Evolutionary conservation across 352 stramenopile species (phyloP), one percentile per base, ranked within the genome.

Genomic region (Phytopythium vexans): DNA sequence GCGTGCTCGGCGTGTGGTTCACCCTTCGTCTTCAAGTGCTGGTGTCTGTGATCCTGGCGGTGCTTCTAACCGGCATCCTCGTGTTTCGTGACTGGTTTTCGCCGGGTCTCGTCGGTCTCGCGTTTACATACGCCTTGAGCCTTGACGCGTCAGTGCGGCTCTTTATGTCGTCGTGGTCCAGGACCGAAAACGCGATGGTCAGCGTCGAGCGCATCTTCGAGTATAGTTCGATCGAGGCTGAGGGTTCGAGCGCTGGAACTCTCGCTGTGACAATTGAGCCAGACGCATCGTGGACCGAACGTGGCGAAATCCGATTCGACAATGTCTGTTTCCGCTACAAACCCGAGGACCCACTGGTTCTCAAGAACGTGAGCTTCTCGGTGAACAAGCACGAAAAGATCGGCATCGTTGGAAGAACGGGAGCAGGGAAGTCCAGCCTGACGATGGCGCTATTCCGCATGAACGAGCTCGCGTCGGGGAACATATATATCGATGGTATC

Each of bases 341-440:
- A 34, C 51, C 77, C 39, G 63, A 50, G 6, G 76, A 49, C 3
- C 12, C 41, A 0, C 52, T 54, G 4, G 59, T 97, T 11, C 77
- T 87, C 37, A 80, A 77, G 40, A 57, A 62, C 12, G 41, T 89
- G 1, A 70, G 66, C 4, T 49, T 92, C 96, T 33, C 39, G 11
- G 74, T 96, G 41, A 49, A 47, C 7, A 65, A 54, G 54, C 68
- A 70, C 37, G 68, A 93, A 47, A 82, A 86, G 55, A 82, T 90
- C 64, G 89, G 87, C 42, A 82, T 98, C 4, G 86, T 96, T 12
- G 92, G 92, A 40, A 67, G 89, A 34, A 97, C 89, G 8, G 91
- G 89, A 15, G 73, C 71, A 15, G 88, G 88, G 35, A 97, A 97
- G 63, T 87, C 61, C 21, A 88, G 79, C 8, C 62, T 97, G 12